Percentiles rank a stretch among this genome's conserved stretches.
Evolutionary conservation across 2,329 filamentous ascomycete genomes (phyloP).

Genomic region (Sporothrix inflata): DNA sequence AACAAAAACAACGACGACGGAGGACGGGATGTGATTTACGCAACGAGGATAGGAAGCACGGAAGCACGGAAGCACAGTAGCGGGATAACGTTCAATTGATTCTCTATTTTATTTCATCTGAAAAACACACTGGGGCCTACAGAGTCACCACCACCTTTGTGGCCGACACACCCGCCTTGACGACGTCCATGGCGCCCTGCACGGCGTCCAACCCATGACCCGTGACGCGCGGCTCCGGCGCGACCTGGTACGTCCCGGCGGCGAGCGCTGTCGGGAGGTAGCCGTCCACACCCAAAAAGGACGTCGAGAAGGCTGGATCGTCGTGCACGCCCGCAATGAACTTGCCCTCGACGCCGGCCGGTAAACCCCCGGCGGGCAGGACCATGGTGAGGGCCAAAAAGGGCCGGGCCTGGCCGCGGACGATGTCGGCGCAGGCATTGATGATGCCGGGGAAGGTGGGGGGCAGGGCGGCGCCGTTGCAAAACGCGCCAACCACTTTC

Average conservation of each 20-base stretch:
- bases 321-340: background rate
- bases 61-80: too few species aligned
- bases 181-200: slow-evolving; percentile 3
- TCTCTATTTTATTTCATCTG: background rate
- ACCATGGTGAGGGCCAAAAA: background rate
- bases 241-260: background rate
- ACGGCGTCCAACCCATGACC: background rate
- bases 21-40: too few species aligned
- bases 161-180: background rate
- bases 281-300: background rate
- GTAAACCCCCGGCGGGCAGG: background rate
- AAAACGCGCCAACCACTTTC: background rate
- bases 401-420: slow-evolving; percentile 9
- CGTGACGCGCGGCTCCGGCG: background rate
- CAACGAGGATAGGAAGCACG: background rate
- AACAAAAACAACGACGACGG: too few species aligned
- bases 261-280: background rate
- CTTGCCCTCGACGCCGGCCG: slow-evolving; percentile 9
- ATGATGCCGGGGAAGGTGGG: background rate
- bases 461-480: slow-evolving; percentile 6
- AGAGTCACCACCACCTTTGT: slow-evolving; percentile 2
- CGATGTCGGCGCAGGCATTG: background rate
- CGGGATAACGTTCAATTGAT: background rate
- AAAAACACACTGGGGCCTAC: background rate
- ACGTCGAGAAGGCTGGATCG: background rate